Conservation (phyloP, 352 stramenopile genomes). For the Globisporangium abappressorium region DNA sequence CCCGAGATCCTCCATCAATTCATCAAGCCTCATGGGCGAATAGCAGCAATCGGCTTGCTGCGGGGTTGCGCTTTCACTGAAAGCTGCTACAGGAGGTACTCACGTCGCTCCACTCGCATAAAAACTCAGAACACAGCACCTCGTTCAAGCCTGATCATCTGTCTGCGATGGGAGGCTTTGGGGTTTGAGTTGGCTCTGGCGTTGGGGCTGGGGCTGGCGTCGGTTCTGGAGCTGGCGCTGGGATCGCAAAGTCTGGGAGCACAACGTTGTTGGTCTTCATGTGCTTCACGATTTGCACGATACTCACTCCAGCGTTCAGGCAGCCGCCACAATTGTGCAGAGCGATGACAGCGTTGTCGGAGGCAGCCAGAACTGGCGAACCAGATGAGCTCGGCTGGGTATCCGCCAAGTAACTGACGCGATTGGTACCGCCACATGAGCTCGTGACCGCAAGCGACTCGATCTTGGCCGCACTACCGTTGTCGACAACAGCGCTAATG, state of each 20-base stretch:
- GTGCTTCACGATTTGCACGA: conserved; percentile 28
- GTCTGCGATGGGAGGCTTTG: not conserved
- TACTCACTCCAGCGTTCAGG: conserved; percentile 32
- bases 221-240: not conserved
- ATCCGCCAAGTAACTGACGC: conserved; percentile 42
- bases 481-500: conserved; percentile 28
- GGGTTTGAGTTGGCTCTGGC: not conserved
- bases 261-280: conserved; percentile 26
- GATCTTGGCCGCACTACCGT: conserved; percentile 21
- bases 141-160: not conserved
- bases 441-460: conserved; percentile 19
- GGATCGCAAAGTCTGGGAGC: conserved; percentile 9
- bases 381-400: conserved; percentile 39
- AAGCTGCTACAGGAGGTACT: not conserved
- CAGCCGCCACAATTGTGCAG: conserved; percentile 49
- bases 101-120: not conserved
- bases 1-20: not conserved
- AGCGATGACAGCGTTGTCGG: conserved; percentile 41
- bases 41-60: not conserved
- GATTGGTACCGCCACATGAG: conserved; percentile 1
- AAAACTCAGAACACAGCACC: not conserved
- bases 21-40: no score
- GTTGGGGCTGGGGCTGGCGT: not conserved
- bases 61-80: not conserved
- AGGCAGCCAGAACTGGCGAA: conserved; percentile 36